Base-by-base conservation (phyloP, 257 asterid species). In the Scutellaria barbata region DNA sequence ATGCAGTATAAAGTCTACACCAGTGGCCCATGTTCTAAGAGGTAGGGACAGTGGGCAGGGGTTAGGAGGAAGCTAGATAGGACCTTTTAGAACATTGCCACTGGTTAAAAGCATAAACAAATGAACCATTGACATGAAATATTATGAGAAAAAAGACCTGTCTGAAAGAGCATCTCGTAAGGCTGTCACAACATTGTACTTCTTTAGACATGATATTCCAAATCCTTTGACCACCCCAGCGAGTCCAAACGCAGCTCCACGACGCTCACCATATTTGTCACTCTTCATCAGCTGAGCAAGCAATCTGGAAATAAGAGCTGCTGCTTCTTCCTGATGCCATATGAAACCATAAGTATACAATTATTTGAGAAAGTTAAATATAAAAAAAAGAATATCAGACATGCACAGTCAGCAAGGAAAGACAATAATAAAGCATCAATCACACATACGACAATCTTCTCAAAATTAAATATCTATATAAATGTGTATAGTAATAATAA, bases 211-310 rank as follows among this genome's bases (percentile, higher is more conserved):
- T 74, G 98, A 77, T 74, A 94, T 86, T 81, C 92, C 79, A 74
- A 89, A 94, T 61, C 99, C 99, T 87, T 89, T 91, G 3, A 94
- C 95, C 69, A 82, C 93, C 51, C 99, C 99, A 75, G 98, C 96
- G 61, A 91, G 88, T 63, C 99, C 99, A 89, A 94, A 94, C 22
- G 99, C 99, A 48, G 98, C 99, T 76, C 99, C 99, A 64, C 99
- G 99, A 54, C 99, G 98, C 77, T 94, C 98, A 81, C 99, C 99
- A 69, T 94, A 94, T 83, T 88, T 94, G 76, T 94, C 99, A 80
- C 89, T 91, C 85, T 88, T 94, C 99, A 89, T 85, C 78, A 94
- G 82, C 83, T 86, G 88, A 85, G 74, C 87, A 75, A 94, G 86
- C 84, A 94, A 83, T 73, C 87, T 84, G 72, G 96, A 94, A 80